phyloP scores from a whole-genome alignment of 441 rosid species.

The Pelargonium myrrhifolium region DNA sequence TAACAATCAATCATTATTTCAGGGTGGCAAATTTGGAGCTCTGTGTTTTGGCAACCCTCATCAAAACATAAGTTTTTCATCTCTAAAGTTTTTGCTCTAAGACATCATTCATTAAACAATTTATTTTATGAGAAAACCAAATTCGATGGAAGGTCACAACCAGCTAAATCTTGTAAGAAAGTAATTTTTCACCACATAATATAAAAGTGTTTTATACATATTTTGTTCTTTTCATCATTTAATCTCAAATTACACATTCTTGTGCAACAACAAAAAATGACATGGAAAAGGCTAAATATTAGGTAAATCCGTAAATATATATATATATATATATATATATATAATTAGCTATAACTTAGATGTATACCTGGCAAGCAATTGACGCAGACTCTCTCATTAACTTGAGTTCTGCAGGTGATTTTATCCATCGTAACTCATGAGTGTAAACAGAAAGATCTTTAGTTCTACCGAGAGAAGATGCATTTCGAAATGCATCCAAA shows the following conservation, averaged over 20 bases:
- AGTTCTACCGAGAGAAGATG: slow-evolving; percentile 47
- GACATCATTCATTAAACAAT: not conserved
- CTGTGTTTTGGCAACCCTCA: no score
- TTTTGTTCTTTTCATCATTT: no score
- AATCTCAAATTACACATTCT: no score
- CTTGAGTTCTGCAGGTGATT: slow-evolving; percentile 79
- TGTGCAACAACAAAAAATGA: not conserved
- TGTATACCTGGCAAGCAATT: slow-evolving; percentile 85
- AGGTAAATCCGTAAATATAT: no score
- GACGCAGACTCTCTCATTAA: slow-evolving; percentile 93
- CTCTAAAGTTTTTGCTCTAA: not conserved
- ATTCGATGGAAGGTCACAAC: not conserved
- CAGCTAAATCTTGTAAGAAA: not conserved
- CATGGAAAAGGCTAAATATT: not conserved
- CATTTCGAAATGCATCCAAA: slow-evolving; percentile 57
- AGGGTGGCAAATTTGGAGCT: no score
- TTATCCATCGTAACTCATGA: slow-evolving; percentile 68
- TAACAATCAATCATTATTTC: no score
- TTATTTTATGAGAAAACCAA: not conserved
- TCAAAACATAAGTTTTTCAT: no score
- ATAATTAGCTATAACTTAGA: slow-evolving; percentile 3
- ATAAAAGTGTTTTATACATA: not conserved
- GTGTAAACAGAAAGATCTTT: slow-evolving; percentile 51
- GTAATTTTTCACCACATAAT: not conserved
- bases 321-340: not conserved